A percentile compares a stretch with the other conserved stretches of the same genome.
Evolutionary conservation across 495 filamentous ascomycete species (phyloP).

Genomic region (Amniculicola lignicola): DNA sequence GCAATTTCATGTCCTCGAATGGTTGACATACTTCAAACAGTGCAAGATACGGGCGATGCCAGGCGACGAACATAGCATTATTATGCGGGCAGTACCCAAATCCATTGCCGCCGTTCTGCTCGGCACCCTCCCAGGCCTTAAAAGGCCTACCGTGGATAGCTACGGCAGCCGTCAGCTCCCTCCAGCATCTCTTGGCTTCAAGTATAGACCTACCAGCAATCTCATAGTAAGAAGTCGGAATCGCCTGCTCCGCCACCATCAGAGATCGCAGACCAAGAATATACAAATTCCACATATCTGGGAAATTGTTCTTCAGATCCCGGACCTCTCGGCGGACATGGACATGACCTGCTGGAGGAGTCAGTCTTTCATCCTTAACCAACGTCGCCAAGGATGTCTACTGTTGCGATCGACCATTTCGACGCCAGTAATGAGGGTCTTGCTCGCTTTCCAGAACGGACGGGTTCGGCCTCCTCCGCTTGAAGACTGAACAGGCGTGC

Average conservation of each 20-base stretch:
- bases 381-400: neutral
- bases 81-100: slow-evolving; percentile 46
- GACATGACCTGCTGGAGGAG: slow-evolving; percentile 12
- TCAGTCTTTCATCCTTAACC: neutral
- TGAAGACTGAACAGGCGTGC: neutral
- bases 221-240: slow-evolving; percentile 49
- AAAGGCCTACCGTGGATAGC: slow-evolving; percentile 54
- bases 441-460: too few species aligned
- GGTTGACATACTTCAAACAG: slow-evolving; percentile 20
- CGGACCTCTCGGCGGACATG: slow-evolving; percentile 16
- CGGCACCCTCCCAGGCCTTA: slow-evolving; percentile 45
- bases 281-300: slow-evolving; percentile 26
- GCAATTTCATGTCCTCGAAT: too few species aligned
- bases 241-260: slow-evolving; percentile 35
- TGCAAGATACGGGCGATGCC: slow-evolving; percentile 31
- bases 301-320: slow-evolving; percentile 24
- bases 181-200: too few species aligned
- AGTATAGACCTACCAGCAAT: slow-evolving; percentile 46
- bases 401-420: neutral
- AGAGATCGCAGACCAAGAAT: slow-evolving; percentile 20
- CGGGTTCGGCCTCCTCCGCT: too few species aligned
- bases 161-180: too few species aligned
- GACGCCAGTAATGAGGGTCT: slow-evolving; percentile 3
- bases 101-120: slow-evolving; percentile 38
- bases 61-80: slow-evolving; percentile 18